Evolutionary conservation across 345 rosid species (phyloP).

Genomic region (Eucalyptus guilfoylei): DNA sequence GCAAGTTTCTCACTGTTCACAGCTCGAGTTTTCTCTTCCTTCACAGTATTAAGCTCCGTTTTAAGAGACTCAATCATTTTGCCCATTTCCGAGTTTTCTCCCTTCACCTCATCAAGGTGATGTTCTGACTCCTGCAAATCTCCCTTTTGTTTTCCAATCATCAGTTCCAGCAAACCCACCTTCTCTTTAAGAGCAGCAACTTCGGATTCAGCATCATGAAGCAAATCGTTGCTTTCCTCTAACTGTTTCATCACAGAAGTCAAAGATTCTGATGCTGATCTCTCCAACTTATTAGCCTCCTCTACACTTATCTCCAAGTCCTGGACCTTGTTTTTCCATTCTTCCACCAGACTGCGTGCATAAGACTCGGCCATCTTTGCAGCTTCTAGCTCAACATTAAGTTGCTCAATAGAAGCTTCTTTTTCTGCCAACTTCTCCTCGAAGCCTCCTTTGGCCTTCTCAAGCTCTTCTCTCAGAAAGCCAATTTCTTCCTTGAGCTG

Average conservation of each 20-base stretch:
- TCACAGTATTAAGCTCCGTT: constrained; percentile 35
- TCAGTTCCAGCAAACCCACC: constrained; percentile 64
- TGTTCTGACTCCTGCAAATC: constrained; percentile 61
- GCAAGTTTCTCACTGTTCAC: constrained; percentile 71
- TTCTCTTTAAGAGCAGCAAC: constrained; percentile 53
- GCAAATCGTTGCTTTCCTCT: constrained; percentile 54
- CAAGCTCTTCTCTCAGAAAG: constrained; percentile 51
- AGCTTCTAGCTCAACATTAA: constrained; percentile 72
- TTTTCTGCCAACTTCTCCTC: constrained; percentile 47
- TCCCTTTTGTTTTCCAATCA: constrained; percentile 45
- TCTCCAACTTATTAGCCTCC: constrained; percentile 69
- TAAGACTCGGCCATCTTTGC: constrained; percentile 79
- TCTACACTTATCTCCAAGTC: constrained; percentile 46
- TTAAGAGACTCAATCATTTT: constrained; percentile 40
- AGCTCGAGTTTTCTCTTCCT: constrained; percentile 71
- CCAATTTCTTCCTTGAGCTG: constrained; percentile 23
- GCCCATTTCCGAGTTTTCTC: constrained; percentile 33
- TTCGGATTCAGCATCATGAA: constrained; percentile 65
- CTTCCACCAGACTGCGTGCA: constrained; percentile 64
- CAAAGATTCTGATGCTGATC: constrained; percentile 76
- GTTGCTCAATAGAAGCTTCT: constrained; percentile 59
- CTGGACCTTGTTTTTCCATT: constrained; percentile 54
- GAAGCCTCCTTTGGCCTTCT: constrained; percentile 25
- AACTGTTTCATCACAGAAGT: constrained; percentile 79
- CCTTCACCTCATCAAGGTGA: constrained; percentile 21